Conservation (phyloP, 805 yeast species). For the Yarrowia hollandica region DNA sequence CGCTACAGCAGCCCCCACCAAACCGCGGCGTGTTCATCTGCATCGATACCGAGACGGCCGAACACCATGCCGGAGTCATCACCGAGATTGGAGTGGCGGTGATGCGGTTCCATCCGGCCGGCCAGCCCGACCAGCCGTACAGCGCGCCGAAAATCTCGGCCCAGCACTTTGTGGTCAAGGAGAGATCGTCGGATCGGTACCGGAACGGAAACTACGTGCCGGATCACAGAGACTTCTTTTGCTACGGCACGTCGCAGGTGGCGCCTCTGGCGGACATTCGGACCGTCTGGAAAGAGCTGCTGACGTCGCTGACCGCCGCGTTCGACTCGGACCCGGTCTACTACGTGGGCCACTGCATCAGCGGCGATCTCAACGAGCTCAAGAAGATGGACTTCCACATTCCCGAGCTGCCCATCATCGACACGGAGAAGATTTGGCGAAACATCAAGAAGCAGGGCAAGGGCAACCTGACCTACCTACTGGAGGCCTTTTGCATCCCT, state of each 20-base stretch:
- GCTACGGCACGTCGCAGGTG: conserved; percentile 52
- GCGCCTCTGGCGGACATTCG: conserved; percentile 42
- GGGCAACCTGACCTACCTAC: conserved; percentile 45
- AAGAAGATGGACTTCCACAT: conserved; percentile 48
- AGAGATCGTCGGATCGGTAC: conserved; percentile 12
- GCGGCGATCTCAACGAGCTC: conserved; percentile 58
- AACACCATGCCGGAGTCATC: conserved; percentile 15
- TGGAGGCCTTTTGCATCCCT: conserved; percentile 53
- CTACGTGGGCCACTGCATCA: conserved; percentile 61
- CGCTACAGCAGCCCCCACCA: conserved; percentile 1
- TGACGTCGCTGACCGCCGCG: not conserved
- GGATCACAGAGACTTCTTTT: conserved; percentile 53
- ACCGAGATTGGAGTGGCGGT: conserved; percentile 31
- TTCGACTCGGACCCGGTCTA: conserved; percentile 17
- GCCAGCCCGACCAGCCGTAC: conserved; percentile 13
- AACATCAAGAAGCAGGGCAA: conserved; percentile 33
- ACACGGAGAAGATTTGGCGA: conserved; percentile 52
- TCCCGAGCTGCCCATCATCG: conserved; percentile 45
- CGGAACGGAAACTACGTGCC: conserved; percentile 57
- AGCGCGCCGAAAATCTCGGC: conserved; percentile 13
- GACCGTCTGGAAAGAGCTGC: conserved; percentile 36
- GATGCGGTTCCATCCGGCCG: conserved; percentile 34
- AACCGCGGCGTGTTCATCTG: conserved; percentile 26
- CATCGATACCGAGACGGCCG: conserved; percentile 29
- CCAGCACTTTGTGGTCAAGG: conserved; percentile 28